Evolutionary conservation across 768 basidiomycete genomes (phyloP), one percentile per base, ranked within the genome.

Genomic region (Tubosaeta brunneosetosa): DNA sequence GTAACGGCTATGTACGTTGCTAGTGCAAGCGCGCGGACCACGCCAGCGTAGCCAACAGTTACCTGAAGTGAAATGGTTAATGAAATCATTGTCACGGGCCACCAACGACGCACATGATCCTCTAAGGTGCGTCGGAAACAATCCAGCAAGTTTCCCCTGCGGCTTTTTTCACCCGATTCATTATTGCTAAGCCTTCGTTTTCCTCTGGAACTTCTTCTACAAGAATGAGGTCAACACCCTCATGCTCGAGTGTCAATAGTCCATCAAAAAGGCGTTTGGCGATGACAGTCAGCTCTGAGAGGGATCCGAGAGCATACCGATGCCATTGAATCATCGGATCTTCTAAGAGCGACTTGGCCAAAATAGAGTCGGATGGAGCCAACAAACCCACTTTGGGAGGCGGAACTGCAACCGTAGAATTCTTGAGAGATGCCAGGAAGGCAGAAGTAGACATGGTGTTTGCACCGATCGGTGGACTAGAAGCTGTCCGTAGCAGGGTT

Each of bases 151-250:
- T 61, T 45, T 85, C 81, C 4, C 85, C 82, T 7, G 94, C 93
- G 2, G 95, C 94, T 66, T 97, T 97, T 55, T 80, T 80, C 25
- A 94, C 83, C 16, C 95, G 79, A 67, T 98, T 97, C 92, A 97
- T 97, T 27, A 97, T 81, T 6, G 95, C 95, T 27, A 97, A 70
- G 0, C 95, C 95, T 62, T 97, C 86, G 33, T 82, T 78, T 27
- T 79, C 80, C 68, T 97, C 91, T 36, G 75, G 70, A 9, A 94
- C 77, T 55, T 87, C 92, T 69, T 97, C 94, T 51, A 95, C 80
- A 12, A 95, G 66, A 57, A 98, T 95, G 47, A 84, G 62, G 62
- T 91, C 85, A 3, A 91, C 92, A 4, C 85, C 86, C 46, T 78
- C 75, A 25, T 66, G 72, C 54, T 98, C 95, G 33, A 97, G 73